Base-by-base conservation (phyloP, 352 stramenopile species). In the Aphanomyces invadans region DNA sequence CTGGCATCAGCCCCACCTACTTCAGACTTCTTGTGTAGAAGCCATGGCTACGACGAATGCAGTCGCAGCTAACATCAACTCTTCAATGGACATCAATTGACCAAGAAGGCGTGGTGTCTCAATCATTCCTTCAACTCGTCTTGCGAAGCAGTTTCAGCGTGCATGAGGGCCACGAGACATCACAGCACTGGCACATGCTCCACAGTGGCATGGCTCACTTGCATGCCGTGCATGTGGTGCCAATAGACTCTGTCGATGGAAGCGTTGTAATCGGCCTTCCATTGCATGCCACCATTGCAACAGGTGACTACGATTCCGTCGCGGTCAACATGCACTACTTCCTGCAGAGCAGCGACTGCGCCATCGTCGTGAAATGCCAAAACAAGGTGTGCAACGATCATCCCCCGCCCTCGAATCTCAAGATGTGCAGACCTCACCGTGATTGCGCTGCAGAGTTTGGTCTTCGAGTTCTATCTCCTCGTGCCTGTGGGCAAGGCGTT, bases 241-340 rank as follows among this genome's bases (percentile, higher is more conserved):
- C 71, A 11, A 39, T 80, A 29, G 31, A 59, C 4, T 77, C 74
- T 2, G 68, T 83, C 7, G 71, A 83, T 36, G 63, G 72, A 53
- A 67, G 70, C 11, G 49, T 78, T 36, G 61, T 83, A 7, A 52
- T 75, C 11, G 76, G 76, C 3, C 80, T 73, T 59, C 74, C 76
- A 23, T 70, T 84, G 17, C 65, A 39, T 21, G 26, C 32, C 25
- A 32, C 66, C 5, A n/a, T 32, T 12, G 19, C 25, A 4, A 23
- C 19, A 44, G 26, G 26, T 4, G 52, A 44, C 4, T 25, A 23
- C 26, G 64, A 70, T 2, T 9, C 25, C 23, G 29, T 29, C 25
- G 12, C 12, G 11, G 12, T 32, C 25, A 57, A 57, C 49, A 39
- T 57, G 49, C 49, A 57, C 15, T 38, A 33, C 29, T 57, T 33